phyloP scores from a whole-genome alignment of 352 stramenopile genomes.

The Pythium phragmitis region DNA sequence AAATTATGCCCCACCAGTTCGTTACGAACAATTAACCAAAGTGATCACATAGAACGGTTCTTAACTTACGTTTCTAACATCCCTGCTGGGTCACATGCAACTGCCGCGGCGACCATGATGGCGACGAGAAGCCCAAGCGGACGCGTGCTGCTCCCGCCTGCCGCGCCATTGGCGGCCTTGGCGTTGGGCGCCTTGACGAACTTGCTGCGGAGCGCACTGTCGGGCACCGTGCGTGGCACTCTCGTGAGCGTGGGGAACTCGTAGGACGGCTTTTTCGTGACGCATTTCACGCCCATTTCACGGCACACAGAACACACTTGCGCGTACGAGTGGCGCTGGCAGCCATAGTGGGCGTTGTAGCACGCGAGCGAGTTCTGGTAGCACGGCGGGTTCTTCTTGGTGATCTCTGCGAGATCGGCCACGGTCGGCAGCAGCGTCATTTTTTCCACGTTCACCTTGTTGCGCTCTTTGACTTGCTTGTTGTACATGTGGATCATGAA shows the following conservation, averaged over 20 bases:
- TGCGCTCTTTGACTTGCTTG: constrained; percentile 26
- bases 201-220: constrained; percentile 39
- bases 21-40: not conserved
- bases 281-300: constrained; percentile 36
- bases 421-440: constrained; percentile 49
- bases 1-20: not conserved
- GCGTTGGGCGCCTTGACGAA: constrained; percentile 32
- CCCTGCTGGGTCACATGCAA: not conserved
- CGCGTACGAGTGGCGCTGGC: constrained; percentile 52
- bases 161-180: constrained; percentile 28
- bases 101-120: not conserved
- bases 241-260: constrained; percentile 43
- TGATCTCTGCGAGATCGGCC: constrained; percentile 34
- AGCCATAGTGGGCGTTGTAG: constrained; percentile 41
- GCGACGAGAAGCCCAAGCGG: not conserved
- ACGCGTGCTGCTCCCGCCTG: not conserved
- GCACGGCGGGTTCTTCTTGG: constrained; percentile 58
- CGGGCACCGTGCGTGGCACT: constrained; percentile 25
- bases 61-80: constrained; percentile 25
- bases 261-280: constrained; percentile 36
- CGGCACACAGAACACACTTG: constrained; percentile 67
- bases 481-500: constrained; percentile 65
- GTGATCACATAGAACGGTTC: not conserved
- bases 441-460: constrained; percentile 5
- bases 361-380: constrained; percentile 64